A percentile compares a stretch with the other conserved stretches of the same genome.
Evolutionary conservation across 2,329 filamentous ascomycete species (phyloP).

Genomic region (Zymoseptoria brevis): DNA sequence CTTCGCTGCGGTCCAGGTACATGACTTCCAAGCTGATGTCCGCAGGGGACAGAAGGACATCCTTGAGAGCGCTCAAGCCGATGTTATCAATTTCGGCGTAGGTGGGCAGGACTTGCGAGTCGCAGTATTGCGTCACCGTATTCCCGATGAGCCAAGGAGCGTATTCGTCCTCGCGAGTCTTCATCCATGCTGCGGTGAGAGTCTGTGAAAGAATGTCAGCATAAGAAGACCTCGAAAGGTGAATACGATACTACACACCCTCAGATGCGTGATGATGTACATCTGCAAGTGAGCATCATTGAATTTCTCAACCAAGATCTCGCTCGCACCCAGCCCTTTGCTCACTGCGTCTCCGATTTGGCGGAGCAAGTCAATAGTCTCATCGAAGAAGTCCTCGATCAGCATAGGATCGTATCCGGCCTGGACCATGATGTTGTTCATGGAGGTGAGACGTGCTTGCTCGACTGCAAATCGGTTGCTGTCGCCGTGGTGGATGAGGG

Average conservation of each 20-base stretch:
- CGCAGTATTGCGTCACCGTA: conserved; percentile 60
- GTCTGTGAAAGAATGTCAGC: conserved; percentile 45
- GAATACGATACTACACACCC: conserved; percentile 35
- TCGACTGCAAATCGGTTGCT: conserved; percentile 60
- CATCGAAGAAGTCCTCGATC: conserved; percentile 77
- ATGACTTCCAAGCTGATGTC: conserved; percentile 77
- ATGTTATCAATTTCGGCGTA: conserved; percentile 84
- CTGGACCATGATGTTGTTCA: conserved; percentile 62
- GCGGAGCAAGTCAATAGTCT: conserved; percentile 60
- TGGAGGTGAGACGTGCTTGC: conserved; percentile 59
- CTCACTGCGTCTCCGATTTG: conserved; percentile 53
- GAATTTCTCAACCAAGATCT: conserved; percentile 47
- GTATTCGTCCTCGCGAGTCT: conserved; percentile 61
- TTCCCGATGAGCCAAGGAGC: conserved; percentile 60
- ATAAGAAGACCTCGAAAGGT: no score
- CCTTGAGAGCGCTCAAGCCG: conserved; percentile 68
- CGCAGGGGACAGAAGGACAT: conserved; percentile 70
- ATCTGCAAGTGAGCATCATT: conserved; percentile 62
- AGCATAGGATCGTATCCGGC: conserved; percentile 62
- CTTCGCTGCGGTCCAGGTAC: conserved; percentile 81
- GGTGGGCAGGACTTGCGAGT: conserved; percentile 62
- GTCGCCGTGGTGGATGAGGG: conserved; percentile 62
- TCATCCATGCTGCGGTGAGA: conserved; percentile 77
- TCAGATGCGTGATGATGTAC: conserved; percentile 76
- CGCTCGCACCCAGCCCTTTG: conserved; percentile 42